Evolutionary conservation across 2,329 filamentous ascomycete genomes (phyloP), one percentile per base, ranked within the genome.

Genomic region (Nemania sp.): DNA sequence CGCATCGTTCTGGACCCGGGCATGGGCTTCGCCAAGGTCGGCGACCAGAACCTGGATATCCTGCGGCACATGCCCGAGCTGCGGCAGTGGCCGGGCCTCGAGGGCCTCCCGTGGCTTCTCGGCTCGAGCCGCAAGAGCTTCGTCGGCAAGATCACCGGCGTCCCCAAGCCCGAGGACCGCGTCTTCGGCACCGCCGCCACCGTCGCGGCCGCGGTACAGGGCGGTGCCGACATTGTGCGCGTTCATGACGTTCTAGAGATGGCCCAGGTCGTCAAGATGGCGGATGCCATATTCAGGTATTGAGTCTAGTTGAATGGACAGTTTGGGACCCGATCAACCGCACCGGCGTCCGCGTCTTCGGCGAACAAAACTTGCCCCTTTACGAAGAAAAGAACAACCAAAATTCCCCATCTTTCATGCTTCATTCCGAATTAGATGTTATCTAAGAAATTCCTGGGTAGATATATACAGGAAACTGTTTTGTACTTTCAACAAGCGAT

Each of bases 1-100:
- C 89, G 93, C 61, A 95, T 99, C 60, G 86, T 97, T 28, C 83
- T 97, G 1, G 94, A 99, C 69, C 94, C 94, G 0, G 94, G 94
- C 0, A 82, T 99, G 26, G 94, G 94, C 0, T 99, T 99, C 68
- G 91, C 94, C 51, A 99, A 99, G 76, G 86, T 83, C 0, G 78
- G 80, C 49, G 77, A 80, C 34, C 91, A 97, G 70, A 97, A 97
- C 70, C 75, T 97, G 2, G 85, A 91, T 63, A 75, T 99, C 2
- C 75, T 99, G 28, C 79, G 89, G 7, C 74, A 82, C 1, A 72
- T 95, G 26, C 77, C 79, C 7, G 81, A 85, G 60, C 74, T 96
- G 59, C 78, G 86, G 23, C 73, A 75, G 37, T 86, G 82, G 78
- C 81, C 83, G 12, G 85, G 83, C 0, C 71, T 94, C 20, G 73